Percentiles rank a stretch among this genome's conserved stretches.
Evolutionary conservation across 176 grass and related monocot genomes (phyloP).

Genomic region (Juncus inflexus): DNA sequence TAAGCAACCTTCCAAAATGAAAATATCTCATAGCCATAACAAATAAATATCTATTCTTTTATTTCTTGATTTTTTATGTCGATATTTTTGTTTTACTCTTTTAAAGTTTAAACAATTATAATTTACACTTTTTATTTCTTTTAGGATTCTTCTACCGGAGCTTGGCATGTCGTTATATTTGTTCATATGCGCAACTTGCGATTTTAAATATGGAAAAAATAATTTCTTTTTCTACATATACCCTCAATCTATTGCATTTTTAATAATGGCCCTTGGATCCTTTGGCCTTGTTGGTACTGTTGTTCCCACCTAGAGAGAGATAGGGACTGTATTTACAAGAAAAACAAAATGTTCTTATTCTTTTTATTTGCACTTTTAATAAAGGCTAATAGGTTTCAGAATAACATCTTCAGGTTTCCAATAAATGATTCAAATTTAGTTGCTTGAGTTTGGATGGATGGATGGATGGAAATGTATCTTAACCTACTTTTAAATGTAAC

Average conservation of each 20-base stretch:
- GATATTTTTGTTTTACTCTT: background rate
- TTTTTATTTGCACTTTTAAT: slow-evolving; percentile 17
- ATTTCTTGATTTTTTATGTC: no score
- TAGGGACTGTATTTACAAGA: background rate
- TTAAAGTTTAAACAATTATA: background rate
- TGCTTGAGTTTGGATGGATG: no score
- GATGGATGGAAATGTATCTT: no score
- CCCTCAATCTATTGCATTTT: slow-evolving; percentile 56
- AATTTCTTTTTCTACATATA: slow-evolving; percentile 83
- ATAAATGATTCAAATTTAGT: no score
- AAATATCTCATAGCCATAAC: no score
- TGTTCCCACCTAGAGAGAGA: slow-evolving; percentile 38
- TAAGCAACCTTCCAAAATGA: no score
- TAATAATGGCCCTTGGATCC: slow-evolving; percentile 61
- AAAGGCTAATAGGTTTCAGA: slow-evolving; percentile 7
- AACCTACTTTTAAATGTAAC: no score
- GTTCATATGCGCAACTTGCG: slow-evolving; percentile 58
- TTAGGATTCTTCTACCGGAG: slow-evolving; percentile 64
- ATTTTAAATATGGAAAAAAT: slow-evolving; percentile 46
- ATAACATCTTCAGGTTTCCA: background rate
- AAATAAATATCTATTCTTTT: no score
- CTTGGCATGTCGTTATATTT: slow-evolving; percentile 51
- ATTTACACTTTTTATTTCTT: no score
- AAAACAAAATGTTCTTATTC: slow-evolving; percentile 11
- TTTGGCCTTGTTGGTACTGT: slow-evolving; percentile 76